Evolutionary conservation across 805 yeast genomes (phyloP).

Genomic region (Pichia ethanolica): DNA sequence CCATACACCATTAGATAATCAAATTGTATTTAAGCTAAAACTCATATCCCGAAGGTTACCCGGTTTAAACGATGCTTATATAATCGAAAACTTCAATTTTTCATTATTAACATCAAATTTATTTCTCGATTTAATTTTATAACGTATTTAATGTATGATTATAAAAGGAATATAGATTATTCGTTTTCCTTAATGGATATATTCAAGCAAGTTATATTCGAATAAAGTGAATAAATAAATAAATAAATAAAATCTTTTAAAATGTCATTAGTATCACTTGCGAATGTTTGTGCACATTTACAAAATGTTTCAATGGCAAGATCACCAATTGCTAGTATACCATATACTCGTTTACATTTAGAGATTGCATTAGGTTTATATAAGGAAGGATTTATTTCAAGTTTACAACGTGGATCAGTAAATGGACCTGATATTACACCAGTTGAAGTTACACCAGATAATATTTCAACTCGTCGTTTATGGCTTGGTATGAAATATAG

Average conservation of each 20-base stretch:
- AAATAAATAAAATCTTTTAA: background rate
- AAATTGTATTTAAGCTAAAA: too few relatives aligned
- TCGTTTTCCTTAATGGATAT: too few relatives aligned
- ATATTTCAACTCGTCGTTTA: slow-evolving; percentile 74
- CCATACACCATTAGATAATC: too few relatives aligned
- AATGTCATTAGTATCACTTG: slow-evolving; percentile 84
- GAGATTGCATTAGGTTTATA: slow-evolving; percentile 79
- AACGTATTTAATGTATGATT: too few relatives aligned
- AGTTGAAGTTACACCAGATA: slow-evolving; percentile 77
- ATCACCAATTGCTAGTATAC: slow-evolving; percentile 68
- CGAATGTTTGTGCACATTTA: slow-evolving; percentile 78
- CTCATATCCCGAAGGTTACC: too few relatives aligned
- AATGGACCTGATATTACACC: slow-evolving; percentile 77
- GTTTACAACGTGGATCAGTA: slow-evolving; percentile 77
- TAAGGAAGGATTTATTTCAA: slow-evolving; percentile 82
- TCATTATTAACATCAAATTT: too few relatives aligned
- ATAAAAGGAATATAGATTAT: too few relatives aligned
- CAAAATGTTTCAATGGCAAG: slow-evolving; percentile 80
- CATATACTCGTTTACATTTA: slow-evolving; percentile 75
- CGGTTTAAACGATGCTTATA: too few relatives aligned
- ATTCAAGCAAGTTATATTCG: too few relatives aligned
- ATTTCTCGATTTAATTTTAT: too few relatives aligned
- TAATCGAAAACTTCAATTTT: too few relatives aligned
- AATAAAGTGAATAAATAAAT: background rate
- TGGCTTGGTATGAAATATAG: slow-evolving; percentile 93